Evolutionary conservation across 495 filamentous ascomycete genomes (phyloP), one percentile per base, ranked within the genome.

Genomic region (Lophiotrema nucula): DNA sequence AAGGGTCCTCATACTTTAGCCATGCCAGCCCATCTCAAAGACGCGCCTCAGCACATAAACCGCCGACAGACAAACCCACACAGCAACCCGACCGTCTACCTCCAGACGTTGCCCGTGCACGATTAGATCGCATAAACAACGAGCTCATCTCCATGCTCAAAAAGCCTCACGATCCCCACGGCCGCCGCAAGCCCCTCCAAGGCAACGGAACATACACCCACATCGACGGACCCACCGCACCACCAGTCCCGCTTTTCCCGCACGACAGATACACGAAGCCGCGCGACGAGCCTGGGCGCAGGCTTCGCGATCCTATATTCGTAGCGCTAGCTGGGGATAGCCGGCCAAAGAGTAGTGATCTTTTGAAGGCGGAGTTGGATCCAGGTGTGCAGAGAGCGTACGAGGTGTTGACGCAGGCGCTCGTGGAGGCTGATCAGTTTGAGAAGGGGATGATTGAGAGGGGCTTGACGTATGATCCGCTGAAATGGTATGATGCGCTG

Each of bases 171-270:
- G 19, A 43, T 13, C 11, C 10, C 6, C 6, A 10, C 19, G 39
- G 10, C 6, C 6, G 6, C 6, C 39, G 39, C 10, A 43, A 10
- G 19, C 33, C 48, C 13, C 13, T 52, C 18, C 15, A 41, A 52
- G 48, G 48, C 4, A 52, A 28, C 3, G 48, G 48, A 6, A 39
- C 28, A 11, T 52, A 52, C 21, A 52, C 48, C 15, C 48, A 52
- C 6, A 35, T 52, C 35, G 28, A 19, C 8, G 12, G 13, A 16
- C 24, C 28, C 23, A 23, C 6, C 24, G n/a, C 47, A 24, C 18
- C 12, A 35, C 8, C 31, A 8, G 10, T 6, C 10, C 10, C 10
- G 11, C 11, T 23, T 11, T 41, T 52, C 25, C 48, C 48, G 3
- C 33, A 52, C 35, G 21, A 52, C 13, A 21, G 22, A 41, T 26